These are phyloP conservation scores for Silene coronaria DNA, from an alignment of 179 eudicot genomes.

Conservation along the genomic window DNA sequence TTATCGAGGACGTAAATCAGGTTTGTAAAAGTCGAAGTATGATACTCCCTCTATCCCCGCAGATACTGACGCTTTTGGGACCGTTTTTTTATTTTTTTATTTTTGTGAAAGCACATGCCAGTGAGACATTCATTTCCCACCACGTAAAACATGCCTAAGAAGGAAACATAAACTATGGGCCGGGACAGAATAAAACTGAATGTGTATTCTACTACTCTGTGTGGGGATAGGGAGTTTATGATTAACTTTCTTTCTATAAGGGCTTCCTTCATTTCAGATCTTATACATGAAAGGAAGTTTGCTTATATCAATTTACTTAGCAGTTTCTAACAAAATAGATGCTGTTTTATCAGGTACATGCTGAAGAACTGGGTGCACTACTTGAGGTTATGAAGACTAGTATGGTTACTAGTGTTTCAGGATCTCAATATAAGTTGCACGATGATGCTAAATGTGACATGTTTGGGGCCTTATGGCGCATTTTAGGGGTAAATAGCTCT, in stretches of 20 bases:
- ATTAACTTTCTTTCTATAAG: neutral
- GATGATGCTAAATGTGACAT: constrained; percentile 90
- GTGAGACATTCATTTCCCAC: neutral
- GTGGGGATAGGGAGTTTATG: neutral
- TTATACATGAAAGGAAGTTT: neutral
- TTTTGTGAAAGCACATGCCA: neutral
- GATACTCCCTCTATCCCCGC: neutral
- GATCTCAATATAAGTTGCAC: constrained; percentile 68
- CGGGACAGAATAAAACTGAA: neutral
- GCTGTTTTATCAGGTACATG: constrained; percentile 59
- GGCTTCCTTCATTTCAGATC: neutral
- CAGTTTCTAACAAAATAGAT: constrained; percentile 7
- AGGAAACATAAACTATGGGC: neutral
- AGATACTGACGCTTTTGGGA: neutral
- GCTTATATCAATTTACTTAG: constrained; percentile 1
- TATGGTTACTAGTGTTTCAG: constrained; percentile 76
- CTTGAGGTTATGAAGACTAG: constrained; percentile 93
- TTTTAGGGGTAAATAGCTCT: constrained; percentile 66
- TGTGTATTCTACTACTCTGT: neutral
- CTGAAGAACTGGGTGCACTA: constrained; percentile 84
- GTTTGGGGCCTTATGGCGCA: constrained; percentile 94
- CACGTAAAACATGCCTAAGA: neutral
- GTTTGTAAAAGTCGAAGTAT: constrained; percentile 32
- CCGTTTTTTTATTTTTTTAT: too few species aligned
- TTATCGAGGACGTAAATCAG: constrained; percentile 81